Evolutionary conservation across 306 rosid species (phyloP).

Genomic region (Mimosa pudica): DNA sequence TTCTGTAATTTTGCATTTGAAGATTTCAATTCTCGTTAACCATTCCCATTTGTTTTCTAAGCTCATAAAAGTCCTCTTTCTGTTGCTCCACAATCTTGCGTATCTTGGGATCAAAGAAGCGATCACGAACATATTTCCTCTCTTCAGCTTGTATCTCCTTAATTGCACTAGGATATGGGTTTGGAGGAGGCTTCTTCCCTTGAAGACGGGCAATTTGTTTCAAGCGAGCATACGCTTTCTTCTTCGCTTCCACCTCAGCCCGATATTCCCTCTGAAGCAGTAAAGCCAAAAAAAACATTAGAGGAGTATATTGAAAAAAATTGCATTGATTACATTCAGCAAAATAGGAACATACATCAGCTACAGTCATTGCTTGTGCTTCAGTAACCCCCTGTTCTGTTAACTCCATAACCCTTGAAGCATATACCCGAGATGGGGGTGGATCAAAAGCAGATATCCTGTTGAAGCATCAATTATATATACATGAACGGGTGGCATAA

Average conservation of each 20-base stretch:
- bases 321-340: not conserved
- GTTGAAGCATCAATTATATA: conserved; percentile 42
- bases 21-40: conserved; percentile 33
- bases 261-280: conserved; percentile 74
- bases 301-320: conserved; percentile 10
- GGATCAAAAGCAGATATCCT: conserved; percentile 72
- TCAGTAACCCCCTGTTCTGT: conserved; percentile 76
- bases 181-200: conserved; percentile 82
- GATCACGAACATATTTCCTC: conserved; percentile 68
- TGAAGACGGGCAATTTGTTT: conserved; percentile 72
- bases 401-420: conserved; percentile 68
- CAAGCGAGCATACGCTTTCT: conserved; percentile 69
- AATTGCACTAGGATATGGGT: conserved; percentile 78
- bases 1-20: not conserved
- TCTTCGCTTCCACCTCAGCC: conserved; percentile 68
- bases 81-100: conserved; percentile 54
- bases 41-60: conserved; percentile 42
- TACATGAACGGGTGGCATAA: conserved; percentile 13
- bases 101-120: conserved; percentile 67
- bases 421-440: conserved; percentile 80
- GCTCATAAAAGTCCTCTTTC: conserved; percentile 50
- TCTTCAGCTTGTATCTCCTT: conserved; percentile 81
- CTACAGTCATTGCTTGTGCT: conserved; percentile 78
- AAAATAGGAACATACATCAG: conserved; percentile 58
- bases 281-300: conserved; percentile 18